Conservation (phyloP, 257 asterid genomes). For the Capsicum pubescens region DNA sequence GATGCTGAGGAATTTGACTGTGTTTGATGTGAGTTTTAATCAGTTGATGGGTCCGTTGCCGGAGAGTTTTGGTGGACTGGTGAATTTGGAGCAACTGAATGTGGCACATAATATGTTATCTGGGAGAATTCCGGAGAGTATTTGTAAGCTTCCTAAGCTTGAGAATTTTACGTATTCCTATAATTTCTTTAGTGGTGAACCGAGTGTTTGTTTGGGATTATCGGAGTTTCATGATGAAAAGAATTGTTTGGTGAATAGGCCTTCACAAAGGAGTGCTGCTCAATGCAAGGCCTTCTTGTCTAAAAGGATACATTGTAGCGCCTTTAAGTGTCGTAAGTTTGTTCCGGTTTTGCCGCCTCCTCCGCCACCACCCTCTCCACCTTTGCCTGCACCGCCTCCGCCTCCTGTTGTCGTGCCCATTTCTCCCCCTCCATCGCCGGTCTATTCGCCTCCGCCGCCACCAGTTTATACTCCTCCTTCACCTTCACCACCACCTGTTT, state of each 20-base stretch:
- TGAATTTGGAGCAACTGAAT: constrained; percentile 79
- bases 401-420: constrained; percentile 39
- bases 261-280: constrained; percentile 58
- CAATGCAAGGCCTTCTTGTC: constrained; percentile 64
- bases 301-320: constrained; percentile 70
- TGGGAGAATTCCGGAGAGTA: constrained; percentile 67
- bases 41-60: constrained; percentile 73
- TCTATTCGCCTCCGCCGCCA: constrained; percentile 29
- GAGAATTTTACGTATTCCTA: constrained; percentile 67
- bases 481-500: constrained; percentile 20
- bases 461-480: constrained; percentile 16
- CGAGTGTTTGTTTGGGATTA: constrained; percentile 67
- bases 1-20: constrained; percentile 68
- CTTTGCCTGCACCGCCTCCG: constrained; percentile 49
- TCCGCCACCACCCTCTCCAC: too few relatives aligned
- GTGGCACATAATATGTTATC: constrained; percentile 70
- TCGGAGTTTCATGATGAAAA: constrained; percentile 58
- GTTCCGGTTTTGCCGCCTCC: constrained; percentile 70
- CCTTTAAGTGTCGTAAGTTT: constrained; percentile 71
- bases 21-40: constrained; percentile 69
- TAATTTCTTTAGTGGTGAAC: constrained; percentile 82
- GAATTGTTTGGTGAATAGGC: constrained; percentile 75
- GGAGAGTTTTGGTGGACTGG: constrained; percentile 61
- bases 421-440: constrained; percentile 24
- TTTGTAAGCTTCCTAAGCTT: constrained; percentile 65